phyloP scores from a whole-genome alignment of 169 alveolate species.

The Eimeria sp. region DNA sequence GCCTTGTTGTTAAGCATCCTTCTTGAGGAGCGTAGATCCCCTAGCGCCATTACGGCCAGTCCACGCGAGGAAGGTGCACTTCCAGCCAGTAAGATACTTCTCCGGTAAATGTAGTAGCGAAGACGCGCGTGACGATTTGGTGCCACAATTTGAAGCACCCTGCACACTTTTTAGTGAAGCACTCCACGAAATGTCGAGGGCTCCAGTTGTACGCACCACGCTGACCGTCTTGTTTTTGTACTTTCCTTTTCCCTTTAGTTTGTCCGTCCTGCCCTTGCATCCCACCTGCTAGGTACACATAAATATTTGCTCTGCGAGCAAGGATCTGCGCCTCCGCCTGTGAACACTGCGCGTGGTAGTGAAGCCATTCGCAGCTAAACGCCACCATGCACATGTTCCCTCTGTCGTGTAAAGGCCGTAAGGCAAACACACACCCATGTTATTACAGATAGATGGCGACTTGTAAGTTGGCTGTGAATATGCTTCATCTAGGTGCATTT shows the following conservation, averaged over 20 bases:
- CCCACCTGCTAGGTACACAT: not conserved
- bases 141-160: not conserved
- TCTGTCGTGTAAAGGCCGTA: not conserved
- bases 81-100: not conserved
- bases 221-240: not conserved
- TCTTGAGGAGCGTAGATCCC: not conserved
- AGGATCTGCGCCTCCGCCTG: not conserved
- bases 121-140: not conserved
- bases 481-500: not conserved
- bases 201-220: not conserved
- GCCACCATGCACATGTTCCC: not conserved
- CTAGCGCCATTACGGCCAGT: not conserved
- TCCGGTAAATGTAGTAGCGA: not conserved
- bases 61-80: not conserved
- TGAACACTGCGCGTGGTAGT: too few species aligned
- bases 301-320: not conserved
- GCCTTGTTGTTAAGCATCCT: not conserved
- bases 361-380: not conserved
- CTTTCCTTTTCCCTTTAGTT: not conserved
- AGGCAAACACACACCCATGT: not conserved
- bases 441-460: not conserved
- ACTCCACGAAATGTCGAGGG: not conserved
- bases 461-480: not conserved
- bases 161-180: not conserved
- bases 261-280: constrained; percentile 7